A percentile compares a stretch with the other conserved stretches of the same genome.
phyloP scores from a whole-genome alignment of 1,284 basidiomycete genomes.

The Leccinum proximum region DNA sequence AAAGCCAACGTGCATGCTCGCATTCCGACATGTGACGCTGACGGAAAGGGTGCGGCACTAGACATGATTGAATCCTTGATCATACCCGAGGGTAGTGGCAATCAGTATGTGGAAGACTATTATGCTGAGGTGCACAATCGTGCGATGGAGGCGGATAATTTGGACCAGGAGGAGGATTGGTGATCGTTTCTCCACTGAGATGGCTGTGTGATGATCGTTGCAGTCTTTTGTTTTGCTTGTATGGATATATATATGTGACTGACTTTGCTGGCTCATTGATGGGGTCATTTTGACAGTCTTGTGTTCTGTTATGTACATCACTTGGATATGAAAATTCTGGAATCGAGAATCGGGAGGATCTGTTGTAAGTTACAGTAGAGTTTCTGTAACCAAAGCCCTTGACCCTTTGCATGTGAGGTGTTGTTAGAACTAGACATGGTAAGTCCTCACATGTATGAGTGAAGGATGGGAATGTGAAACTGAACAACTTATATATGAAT shows the following conservation, averaged over 20 bases:
- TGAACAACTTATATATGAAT: not conserved
- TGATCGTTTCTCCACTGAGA: not conserved
- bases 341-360: too few relatives aligned
- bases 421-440: too few relatives aligned
- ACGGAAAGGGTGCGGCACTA: not conserved
- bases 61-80: not conserved
- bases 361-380: too few relatives aligned
- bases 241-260: not conserved
- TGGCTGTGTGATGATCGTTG: not conserved
- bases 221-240: too few relatives aligned
- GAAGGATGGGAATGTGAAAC: too few relatives aligned
- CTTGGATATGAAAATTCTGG: too few relatives aligned
- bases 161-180: not conserved
- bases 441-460: too few relatives aligned
- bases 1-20: not conserved
- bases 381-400: too few relatives aligned
- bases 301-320: too few relatives aligned
- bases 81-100: not conserved
- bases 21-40: not conserved
- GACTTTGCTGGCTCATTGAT: not conserved
- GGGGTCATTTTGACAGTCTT: too few relatives aligned
- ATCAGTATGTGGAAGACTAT: not conserved
- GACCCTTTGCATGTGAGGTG: too few relatives aligned
- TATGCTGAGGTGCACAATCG: not conserved
- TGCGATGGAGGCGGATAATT: not conserved